These are phyloP conservation scores for Oemleria cerasiformis DNA, from an alignment of 306 rosid species.

Conservation along the genomic window DNA sequence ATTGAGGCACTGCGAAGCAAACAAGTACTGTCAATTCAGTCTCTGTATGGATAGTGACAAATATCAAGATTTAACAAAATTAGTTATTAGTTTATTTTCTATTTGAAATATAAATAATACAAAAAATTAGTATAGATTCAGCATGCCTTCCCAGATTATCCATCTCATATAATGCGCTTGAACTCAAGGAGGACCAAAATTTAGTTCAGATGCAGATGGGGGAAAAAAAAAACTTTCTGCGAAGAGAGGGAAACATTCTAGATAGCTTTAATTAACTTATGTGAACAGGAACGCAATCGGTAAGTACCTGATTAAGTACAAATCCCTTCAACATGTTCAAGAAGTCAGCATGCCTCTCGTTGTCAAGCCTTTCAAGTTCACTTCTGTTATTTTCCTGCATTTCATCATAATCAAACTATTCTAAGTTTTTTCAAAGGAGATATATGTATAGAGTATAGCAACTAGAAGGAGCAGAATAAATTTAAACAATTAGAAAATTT, in stretches of 20 bases:
- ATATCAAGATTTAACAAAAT: not conserved
- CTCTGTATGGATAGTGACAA: not conserved
- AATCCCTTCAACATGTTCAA: conserved; percentile 87
- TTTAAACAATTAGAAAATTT: not conserved
- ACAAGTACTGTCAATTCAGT: not conserved
- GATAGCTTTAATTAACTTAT: conserved; percentile 1
- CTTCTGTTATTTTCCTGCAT: conserved; percentile 85
- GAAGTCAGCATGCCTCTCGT: conserved; percentile 75
- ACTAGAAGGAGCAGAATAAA: not conserved
- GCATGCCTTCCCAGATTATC: not conserved
- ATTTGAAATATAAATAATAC: not conserved
- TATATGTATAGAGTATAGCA: not conserved
- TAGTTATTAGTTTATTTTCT: not conserved
- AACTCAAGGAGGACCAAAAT: not conserved
- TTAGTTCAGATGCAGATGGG: not conserved
- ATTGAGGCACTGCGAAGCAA: not conserved
- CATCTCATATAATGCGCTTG: no score
- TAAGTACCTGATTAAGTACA: conserved; percentile 78
- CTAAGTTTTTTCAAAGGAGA: not conserved
- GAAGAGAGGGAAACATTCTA: not conserved
- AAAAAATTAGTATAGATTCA: not conserved
- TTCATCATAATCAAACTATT: conserved; percentile 17
- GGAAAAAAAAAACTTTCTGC: not conserved
- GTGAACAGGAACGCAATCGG: conserved; percentile 2
- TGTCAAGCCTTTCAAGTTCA: conserved; percentile 88